Percentiles rank a stretch among this genome's conserved stretches.
These are phyloP conservation scores for Citrullus colocynthis DNA, from an alignment of 306 rosid species.

Conservation along the genomic window DNA sequence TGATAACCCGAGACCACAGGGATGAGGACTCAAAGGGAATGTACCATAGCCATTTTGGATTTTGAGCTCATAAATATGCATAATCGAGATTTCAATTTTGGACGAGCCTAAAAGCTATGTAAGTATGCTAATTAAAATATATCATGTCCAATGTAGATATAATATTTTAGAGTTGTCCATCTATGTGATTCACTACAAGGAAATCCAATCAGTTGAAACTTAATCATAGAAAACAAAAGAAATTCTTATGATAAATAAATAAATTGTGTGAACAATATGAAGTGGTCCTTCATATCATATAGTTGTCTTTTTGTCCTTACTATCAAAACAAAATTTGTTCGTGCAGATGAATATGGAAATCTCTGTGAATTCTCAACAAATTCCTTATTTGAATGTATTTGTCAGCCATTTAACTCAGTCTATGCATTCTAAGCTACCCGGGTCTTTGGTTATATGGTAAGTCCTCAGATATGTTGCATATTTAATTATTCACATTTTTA, in stretches of 20 bases:
- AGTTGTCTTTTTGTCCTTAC: not conserved
- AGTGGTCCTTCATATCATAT: not conserved
- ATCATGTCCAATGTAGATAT: not conserved
- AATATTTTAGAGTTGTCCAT: not conserved
- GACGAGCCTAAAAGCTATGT: not conserved
- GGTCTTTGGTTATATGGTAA: constrained; percentile 84
- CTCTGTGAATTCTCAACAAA: constrained; percentile 30
- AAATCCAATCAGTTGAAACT: not conserved
- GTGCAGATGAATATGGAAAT: constrained; percentile 88
- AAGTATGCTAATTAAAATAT: not conserved
- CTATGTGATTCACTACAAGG: not conserved
- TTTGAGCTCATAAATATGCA: not conserved
- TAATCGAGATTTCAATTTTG: not conserved
- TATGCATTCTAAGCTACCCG: constrained; percentile 69
- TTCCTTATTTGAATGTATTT: constrained; percentile 58
- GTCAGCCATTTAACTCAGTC: constrained; percentile 51
- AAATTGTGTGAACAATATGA: not conserved
- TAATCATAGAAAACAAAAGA: not conserved
- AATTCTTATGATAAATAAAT: not conserved
- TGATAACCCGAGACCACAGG: no score
- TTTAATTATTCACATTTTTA: not conserved
- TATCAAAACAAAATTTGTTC: constrained; percentile 12
- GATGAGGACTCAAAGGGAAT: no score
- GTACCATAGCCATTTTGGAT: no score
- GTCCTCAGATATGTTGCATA: constrained; percentile 13